Conservation (phyloP, 148 eudicot species). For the Rhododendron ferrugineum region DNA sequence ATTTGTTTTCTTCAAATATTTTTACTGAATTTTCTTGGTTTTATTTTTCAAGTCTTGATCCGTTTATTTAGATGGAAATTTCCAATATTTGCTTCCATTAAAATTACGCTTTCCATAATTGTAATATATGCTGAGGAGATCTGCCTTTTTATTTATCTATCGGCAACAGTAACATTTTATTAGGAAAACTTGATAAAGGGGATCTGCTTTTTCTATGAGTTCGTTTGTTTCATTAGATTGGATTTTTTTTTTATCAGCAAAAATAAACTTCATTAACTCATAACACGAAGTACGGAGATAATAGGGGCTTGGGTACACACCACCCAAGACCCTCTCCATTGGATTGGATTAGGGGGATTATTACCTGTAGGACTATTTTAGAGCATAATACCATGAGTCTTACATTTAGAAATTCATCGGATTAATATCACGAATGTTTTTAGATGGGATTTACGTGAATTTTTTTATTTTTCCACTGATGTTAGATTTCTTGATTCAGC, state of each 20-base stretch:
- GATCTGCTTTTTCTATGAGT: not conserved
- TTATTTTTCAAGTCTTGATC: not conserved
- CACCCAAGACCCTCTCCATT: no score
- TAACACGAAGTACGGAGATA: no score
- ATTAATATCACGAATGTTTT: not conserved
- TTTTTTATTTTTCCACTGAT: not conserved
- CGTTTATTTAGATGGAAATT: not conserved
- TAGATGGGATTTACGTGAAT: not conserved
- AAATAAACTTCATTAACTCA: no score
- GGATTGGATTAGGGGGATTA: not conserved
- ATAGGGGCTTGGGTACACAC: no score
- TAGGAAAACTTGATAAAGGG: no score
- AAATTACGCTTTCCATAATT: not conserved
- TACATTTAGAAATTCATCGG: not conserved
- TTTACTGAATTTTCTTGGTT: not conserved
- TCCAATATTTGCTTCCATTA: not conserved
- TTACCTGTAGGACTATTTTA: not conserved
- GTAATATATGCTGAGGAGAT: not conserved
- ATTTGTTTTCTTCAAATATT: not conserved
- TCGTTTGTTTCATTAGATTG: not conserved
- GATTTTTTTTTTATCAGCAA: not conserved
- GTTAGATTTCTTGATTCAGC: not conserved
- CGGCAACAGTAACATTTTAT: no score
- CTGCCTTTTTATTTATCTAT: not conserved
- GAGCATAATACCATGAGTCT: not conserved